Base-by-base conservation (phyloP, 2,329 filamentous ascomycete species). In the Aspergillus sp. region DNA sequence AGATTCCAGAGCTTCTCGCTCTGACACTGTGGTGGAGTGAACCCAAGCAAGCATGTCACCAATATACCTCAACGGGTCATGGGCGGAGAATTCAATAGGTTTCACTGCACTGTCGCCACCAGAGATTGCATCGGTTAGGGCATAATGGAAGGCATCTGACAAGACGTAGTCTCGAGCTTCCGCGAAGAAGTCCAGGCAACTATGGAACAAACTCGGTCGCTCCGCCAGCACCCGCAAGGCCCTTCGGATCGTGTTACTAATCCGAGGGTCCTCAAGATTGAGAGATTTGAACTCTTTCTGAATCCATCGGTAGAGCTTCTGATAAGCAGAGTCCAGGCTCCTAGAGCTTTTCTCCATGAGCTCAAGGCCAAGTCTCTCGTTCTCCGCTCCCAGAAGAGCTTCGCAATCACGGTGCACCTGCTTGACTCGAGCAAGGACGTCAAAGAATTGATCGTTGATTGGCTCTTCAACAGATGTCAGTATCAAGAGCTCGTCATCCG, bases 41-140 rank as follows among this genome's bases (percentile, higher is more conserved):
- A 91, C 88, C 95, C 95, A 99, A 5, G 95, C 95, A 15, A 99
- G 84, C 93, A 99, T 99, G 73, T 99, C 95, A 57, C 95, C 93
- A 3, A 96, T 88, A 75, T 98, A 98, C 22, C 95, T 88, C 28
- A 98, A 80, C 1, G 92, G 89, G 72, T 99, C 95, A 74, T 98
- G 94, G 0, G 95, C 94, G 11, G 89, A 90, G 69, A 98, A 87
- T 73, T 99, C 94, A 66, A 99, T 99, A 0, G 95, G 94, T 73
- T 98, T 97, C 41, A 90, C 82, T 2, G 85, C 84, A 25, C 81
- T 79, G 64, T 91, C 86, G 49, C 84, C 83, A 28, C 83, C 82
- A 6, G 85, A 80, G 13, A 84, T 81, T 1, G 82, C 84, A 43
- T 94, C 94, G 0, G 93, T 97, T 54, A 99, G 80, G 0, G 95